Base-by-base conservation (phyloP, 2,329 filamentous ascomycete species). In the Xylaria arbuscula region DNA sequence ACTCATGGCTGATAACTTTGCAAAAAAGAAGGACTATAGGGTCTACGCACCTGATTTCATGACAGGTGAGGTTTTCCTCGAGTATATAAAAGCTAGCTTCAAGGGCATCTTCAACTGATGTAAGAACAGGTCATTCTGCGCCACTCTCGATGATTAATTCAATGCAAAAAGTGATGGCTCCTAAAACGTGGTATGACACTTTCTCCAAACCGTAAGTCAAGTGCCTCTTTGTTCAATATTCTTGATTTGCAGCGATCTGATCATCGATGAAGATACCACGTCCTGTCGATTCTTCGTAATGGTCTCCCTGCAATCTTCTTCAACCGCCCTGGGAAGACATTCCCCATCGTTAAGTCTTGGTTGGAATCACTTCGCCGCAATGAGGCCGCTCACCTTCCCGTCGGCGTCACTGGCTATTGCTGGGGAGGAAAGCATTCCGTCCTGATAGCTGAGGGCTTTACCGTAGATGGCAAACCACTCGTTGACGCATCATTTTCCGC, bases 21-120 rank as follows among this genome's bases (percentile, higher is more conserved):
- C 86, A n/a, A 79, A 81, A 66, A 84, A 83, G 72, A 83, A 83
- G 4, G 78, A 79, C 15, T 87, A 83, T 72, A 78, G 77, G 9
- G 85, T 89, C 42, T 85, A 86, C 68, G 70, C 86, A n/a, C 87
- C 87, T 0, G 86, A 89, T 64, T 87, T 89, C 62, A 88, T 88
- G 80, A 78, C 80, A 51, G 82, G 81, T 80, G 69, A 1, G 59
- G 11, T 15, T 38, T 34, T 8, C 38, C 45, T 54, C n/a, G 36
- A 34, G n/a, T 51, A 28, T 19, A 10, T 5, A 15, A 11, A 24
- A 34, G 17, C 34, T 13, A 11, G 10, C 17, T 59, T 4, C 48
- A 53, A 13, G 13, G 17, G 17, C 45, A 47, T 24, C n/a, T 28
- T 40, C 40, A 50, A 36, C 59, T 69, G 40, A 66, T 19, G 10